Evolutionary conservation across 2,329 filamentous ascomycete genomes (phyloP), one percentile per base, ranked within the genome.

Genomic region (Apiospora arundinis): DNA sequence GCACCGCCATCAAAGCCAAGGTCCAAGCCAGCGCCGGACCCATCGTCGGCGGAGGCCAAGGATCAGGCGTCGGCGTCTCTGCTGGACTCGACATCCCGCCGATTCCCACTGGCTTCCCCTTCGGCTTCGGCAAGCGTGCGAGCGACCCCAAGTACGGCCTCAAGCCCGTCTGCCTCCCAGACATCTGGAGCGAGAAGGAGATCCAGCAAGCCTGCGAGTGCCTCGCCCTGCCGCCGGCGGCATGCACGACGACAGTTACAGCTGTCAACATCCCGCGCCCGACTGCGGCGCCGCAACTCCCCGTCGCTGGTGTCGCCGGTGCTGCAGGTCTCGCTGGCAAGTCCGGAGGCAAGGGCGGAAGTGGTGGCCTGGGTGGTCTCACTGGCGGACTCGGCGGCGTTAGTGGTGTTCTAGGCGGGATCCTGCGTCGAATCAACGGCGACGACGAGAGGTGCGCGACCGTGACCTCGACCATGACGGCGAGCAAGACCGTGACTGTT

Each of bases 171-270:
- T 73, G 66, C 66, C 69, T 73, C 46, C 73, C 71, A 14, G 45
- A 68, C 37, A 66, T 42, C 65, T 72, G 71, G 70, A 48, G 52
- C 37, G 46, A 68, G 1, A 28, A 28, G 42, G 46, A 44, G 37
- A 68, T 72, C 37, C 71, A 70, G 16, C 66, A 44, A 14, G 70
- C 72, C 45, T 74, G 73, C 69, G 68, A 68, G 28, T 73, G 73
- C 72, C n/a, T 72, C 42, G 49, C 56, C 3, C 67, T 73, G n/a
- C 68, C 70, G 5, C 71, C 70, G 3, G 52, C 68, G 18, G 68
- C 70, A 46, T 44, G 44, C 42, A 74, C 72, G 11, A 68, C 68
- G 5, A 73, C 70, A 21, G 28, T 69, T 11, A 72, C 52, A 14
- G 25, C 25, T 6, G 16, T 32, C 14, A 16, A 32, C 52, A 5